A percentile compares a stretch with the other conserved stretches of the same genome.
Evolutionary conservation across 371 early-diverging fungal species (phyloP).

Genomic region (Lichtheimia ramosa): DNA sequence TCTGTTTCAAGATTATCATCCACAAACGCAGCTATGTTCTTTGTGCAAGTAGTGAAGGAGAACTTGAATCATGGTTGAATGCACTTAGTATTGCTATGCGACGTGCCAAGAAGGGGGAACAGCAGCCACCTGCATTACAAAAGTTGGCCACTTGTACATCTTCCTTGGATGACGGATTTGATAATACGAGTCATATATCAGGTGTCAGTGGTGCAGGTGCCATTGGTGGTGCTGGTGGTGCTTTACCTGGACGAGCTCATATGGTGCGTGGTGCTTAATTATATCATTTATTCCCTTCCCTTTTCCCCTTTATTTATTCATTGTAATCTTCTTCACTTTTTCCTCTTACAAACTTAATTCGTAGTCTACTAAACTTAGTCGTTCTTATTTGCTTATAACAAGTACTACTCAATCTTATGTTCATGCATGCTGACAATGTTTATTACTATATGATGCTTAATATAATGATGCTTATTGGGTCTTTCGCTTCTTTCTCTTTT

Average conservation of each 20-base stretch:
- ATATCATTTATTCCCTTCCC: too few relatives aligned
- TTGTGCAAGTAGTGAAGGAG: conserved; percentile 62
- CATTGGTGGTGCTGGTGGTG: conserved; percentile 33
- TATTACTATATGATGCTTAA: background rate
- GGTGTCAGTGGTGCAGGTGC: conserved; percentile 43
- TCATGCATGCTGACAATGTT: too few relatives aligned
- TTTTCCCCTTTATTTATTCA: too few relatives aligned
- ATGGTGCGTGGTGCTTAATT: background rate
- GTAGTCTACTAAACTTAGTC: too few relatives aligned
- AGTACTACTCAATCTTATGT: too few relatives aligned
- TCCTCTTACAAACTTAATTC: too few relatives aligned
- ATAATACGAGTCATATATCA: conserved; percentile 44
- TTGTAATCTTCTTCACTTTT: too few relatives aligned
- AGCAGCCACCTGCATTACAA: conserved; percentile 3
- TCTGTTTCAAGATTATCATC: conserved; percentile 78
- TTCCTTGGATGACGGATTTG: conserved; percentile 36
- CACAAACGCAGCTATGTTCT: conserved; percentile 72
- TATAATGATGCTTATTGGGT: conserved; percentile 1
- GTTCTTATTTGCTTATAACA: too few relatives aligned
- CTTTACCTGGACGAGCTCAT: conserved; percentile 13
- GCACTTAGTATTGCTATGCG: conserved; percentile 59
- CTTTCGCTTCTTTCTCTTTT: conserved; percentile 5
- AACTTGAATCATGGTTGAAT: conserved; percentile 68
- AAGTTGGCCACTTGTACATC: conserved; percentile 7
- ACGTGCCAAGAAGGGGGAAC: conserved; percentile 36